Percentiles rank a stretch among this genome's conserved stretches.
These are phyloP conservation scores for Debaryomyces udenii DNA, from an alignment of 1,139 yeast genomes.

Conservation along the genomic window DNA sequence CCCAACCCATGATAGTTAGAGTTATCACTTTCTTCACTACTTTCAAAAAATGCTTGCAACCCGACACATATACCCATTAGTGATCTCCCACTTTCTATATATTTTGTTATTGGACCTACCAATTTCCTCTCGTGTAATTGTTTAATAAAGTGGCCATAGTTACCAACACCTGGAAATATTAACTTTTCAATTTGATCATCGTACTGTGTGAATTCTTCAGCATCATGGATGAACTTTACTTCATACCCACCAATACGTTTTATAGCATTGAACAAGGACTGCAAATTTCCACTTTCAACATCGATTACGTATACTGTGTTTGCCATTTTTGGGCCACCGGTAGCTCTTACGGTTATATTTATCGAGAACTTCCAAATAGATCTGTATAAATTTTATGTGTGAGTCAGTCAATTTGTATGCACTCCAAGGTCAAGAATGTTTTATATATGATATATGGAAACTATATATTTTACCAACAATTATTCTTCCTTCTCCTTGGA, in stretches of 20 bases:
- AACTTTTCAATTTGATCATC: slow-evolving; percentile 55
- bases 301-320: slow-evolving; percentile 74
- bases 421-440: too few species aligned
- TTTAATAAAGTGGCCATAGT: slow-evolving; percentile 88
- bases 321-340: slow-evolving; percentile 19
- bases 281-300: slow-evolving; percentile 93
- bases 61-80: slow-evolving; percentile 98
- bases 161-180: slow-evolving; percentile 94
- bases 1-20: slow-evolving; percentile 53
- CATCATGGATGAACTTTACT: slow-evolving; percentile 52
- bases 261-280: slow-evolving; percentile 85
- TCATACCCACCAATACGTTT: slow-evolving; percentile 68
- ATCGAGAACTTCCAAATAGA: too few species aligned
- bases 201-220: slow-evolving; percentile 36
- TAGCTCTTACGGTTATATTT: neutral
- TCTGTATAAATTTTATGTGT: neutral
- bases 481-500: too few species aligned
- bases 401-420: slow-evolving; percentile 5
- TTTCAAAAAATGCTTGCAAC: slow-evolving; percentile 74
- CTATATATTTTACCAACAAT: too few species aligned
- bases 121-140: slow-evolving; percentile 65
- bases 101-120: slow-evolving; percentile 62
- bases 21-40: slow-evolving; percentile 73
- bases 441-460: too few species aligned
- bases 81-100: slow-evolving; percentile 73